These are phyloP conservation scores for Botrytis fragariae DNA, from an alignment of 2,329 filamentous ascomycete genomes.

Conservation along the genomic window DNA sequence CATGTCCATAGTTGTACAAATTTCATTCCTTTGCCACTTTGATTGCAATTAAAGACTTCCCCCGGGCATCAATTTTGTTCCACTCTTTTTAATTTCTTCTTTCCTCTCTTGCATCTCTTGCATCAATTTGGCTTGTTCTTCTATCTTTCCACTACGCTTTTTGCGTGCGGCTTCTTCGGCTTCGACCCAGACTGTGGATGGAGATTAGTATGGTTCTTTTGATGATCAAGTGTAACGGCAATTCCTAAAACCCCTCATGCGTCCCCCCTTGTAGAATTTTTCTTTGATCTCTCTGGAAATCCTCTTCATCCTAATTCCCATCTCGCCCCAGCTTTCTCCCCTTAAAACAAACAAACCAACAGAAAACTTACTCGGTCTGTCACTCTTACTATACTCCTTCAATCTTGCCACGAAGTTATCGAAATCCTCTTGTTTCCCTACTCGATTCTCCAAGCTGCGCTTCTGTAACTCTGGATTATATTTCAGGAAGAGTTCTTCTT, in stretches of 20 bases:
- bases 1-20: not conserved
- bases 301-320: not conserved
- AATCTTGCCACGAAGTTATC: constrained; percentile 80
- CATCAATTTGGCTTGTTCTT: constrained; percentile 39
- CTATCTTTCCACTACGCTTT: constrained; percentile 39
- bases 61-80: constrained; percentile 27
- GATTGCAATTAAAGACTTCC: constrained; percentile 28
- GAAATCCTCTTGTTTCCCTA: constrained; percentile 78
- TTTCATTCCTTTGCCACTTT: not conserved
- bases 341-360: not conserved
- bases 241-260: not conserved
- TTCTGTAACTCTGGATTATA: constrained; percentile 96
- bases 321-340: not conserved
- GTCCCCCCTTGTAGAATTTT: not conserved
- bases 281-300: not conserved
- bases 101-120: constrained; percentile 43
- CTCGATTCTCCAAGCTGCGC: constrained; percentile 75
- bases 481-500: constrained; percentile 86
- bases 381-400: constrained; percentile 86
- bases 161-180: constrained; percentile 43
- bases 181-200: constrained; percentile 46
- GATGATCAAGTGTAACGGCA: not conserved
- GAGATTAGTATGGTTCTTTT: not conserved
- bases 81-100: constrained; percentile 43
- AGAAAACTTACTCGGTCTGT: constrained; percentile 74